Percentiles rank a stretch among this genome's conserved stretches.
Evolutionary conservation across 176 grass and related monocot genomes (phyloP).

Genomic region (Cenchrus purpureus): DNA sequence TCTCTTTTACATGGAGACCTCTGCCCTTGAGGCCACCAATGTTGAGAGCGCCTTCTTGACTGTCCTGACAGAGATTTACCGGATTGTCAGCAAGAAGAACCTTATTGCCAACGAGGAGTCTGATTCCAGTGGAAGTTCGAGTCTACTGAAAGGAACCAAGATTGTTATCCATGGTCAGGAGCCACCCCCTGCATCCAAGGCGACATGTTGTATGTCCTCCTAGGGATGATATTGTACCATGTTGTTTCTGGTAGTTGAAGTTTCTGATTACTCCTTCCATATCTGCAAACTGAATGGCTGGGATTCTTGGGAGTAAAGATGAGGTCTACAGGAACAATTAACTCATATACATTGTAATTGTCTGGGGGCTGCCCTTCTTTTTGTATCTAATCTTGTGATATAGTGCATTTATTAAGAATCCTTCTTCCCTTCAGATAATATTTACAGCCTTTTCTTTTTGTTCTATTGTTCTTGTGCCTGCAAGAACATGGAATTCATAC

Average conservation of each 20-base stretch:
- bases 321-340: constrained; percentile 29
- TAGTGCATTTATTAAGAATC: constrained; percentile 29
- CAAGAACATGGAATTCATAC: not conserved
- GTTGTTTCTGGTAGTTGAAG: not conserved
- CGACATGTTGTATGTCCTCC: constrained; percentile 60
- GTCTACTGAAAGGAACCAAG: constrained; percentile 63
- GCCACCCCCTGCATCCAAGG: constrained; percentile 35
- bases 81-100: constrained; percentile 57
- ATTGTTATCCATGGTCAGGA: constrained; percentile 57
- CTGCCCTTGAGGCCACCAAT: constrained; percentile 61
- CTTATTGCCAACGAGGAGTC: constrained; percentile 56
- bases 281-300: constrained; percentile 20
- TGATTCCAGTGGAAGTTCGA: constrained; percentile 48
- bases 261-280: not conserved
- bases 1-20: constrained; percentile 77
- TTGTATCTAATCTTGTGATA: constrained; percentile 36
- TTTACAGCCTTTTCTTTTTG: not conserved
- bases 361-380: constrained; percentile 1
- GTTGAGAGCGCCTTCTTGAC: constrained; percentile 55
- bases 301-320: constrained; percentile 36
- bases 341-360: constrained; percentile 43
- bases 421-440: constrained; percentile 28
- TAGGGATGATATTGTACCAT: constrained; percentile 27
- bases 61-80: constrained; percentile 54
- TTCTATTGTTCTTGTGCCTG: not conserved